Base-by-base conservation (phyloP, 148 eudicot species). In the Talinum fruticosum region DNA sequence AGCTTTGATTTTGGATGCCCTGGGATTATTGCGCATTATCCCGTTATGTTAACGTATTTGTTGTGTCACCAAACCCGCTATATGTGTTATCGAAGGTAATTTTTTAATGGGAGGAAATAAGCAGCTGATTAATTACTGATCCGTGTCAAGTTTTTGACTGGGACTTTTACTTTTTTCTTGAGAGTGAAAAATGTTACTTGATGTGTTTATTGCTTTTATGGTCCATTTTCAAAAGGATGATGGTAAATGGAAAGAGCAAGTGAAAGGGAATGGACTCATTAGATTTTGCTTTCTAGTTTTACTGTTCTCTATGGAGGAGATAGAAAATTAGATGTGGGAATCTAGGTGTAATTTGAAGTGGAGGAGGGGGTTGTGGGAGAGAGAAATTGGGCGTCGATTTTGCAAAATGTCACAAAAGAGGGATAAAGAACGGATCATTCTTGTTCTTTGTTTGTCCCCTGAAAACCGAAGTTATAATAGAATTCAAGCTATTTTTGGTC, bases 401-500 rank as follows among this genome's bases (percentile, higher is more conserved):
- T 41, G 29, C 30, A 23, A 24, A 34, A n/a, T n/a, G n/a, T 10
- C 34, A 8, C 44, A 19, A 66, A 36, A 36, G 14, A 3, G 12
- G 12, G 12, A n/a, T 37, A 24, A 49, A 34, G 54, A 38, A 54
- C 54, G 45, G 38, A 30, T 36, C 36, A 26, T 35, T 32, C 12
- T 77, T 28, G 57, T 37, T 67, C 29, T 37, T 66, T 28, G 30
- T 66, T 33, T 26, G 6, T 33, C 6, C 29, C 16, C 30, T 30
- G 19, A n/a, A 33, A 64, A 2, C 5, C 3, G 0, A 14, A 41
- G 32, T 47, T 8, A 34, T 28, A 36, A 1, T 62, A 10, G 0
- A 41, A 10, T 28, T 62, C 5, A 28, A 15, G 8, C 28, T 16
- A 44, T 15, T 45, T 54, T 80, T 80, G 76, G 75, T 47, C 64